phyloP scores from a whole-genome alignment of 1,284 basidiomycete species.

The Cryptococcus maquisensis region DNA sequence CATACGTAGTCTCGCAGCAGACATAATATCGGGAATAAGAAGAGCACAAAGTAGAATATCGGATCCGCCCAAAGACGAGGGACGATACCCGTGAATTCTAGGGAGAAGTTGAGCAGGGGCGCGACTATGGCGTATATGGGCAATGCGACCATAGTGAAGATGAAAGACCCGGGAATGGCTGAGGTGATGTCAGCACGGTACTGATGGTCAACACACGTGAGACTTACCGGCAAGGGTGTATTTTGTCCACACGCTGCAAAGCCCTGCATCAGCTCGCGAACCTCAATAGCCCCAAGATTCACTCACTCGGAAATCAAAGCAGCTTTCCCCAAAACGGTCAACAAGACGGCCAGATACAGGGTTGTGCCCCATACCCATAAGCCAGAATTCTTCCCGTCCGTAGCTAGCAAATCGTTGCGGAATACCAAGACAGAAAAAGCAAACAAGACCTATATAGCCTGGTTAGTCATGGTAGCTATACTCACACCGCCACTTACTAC shows the following conservation, averaged over 20 bases:
- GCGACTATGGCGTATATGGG: conserved; percentile 86
- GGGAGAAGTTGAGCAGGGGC: conserved; percentile 77
- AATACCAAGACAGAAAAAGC: conserved; percentile 85
- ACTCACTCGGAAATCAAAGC: conserved; percentile 94
- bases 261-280: not conserved
- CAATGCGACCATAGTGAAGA: conserved; percentile 89
- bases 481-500: conserved; percentile 57
- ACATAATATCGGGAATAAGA: conserved; percentile 84
- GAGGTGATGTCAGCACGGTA: conserved; percentile 29
- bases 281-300: not conserved
- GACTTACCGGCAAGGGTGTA: conserved; percentile 81
- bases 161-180: conserved; percentile 92
- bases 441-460: conserved; percentile 63
- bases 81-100: conserved; percentile 83
- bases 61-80: conserved; percentile 78
- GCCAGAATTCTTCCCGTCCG: conserved; percentile 75
- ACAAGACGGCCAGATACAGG: conserved; percentile 83
- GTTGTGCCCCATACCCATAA: conserved; percentile 99
- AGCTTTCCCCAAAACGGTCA: conserved; percentile 96
- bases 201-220: not conserved
- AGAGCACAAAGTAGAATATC: conserved; percentile 83
- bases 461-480: not conserved
- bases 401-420: conserved; percentile 81
- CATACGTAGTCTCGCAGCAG: conserved; percentile 87
- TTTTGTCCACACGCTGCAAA: conserved; percentile 89